phyloP scores from a whole-genome alignment of 176 grass and related monocot species.

The Coix lacrymajobi region DNA sequence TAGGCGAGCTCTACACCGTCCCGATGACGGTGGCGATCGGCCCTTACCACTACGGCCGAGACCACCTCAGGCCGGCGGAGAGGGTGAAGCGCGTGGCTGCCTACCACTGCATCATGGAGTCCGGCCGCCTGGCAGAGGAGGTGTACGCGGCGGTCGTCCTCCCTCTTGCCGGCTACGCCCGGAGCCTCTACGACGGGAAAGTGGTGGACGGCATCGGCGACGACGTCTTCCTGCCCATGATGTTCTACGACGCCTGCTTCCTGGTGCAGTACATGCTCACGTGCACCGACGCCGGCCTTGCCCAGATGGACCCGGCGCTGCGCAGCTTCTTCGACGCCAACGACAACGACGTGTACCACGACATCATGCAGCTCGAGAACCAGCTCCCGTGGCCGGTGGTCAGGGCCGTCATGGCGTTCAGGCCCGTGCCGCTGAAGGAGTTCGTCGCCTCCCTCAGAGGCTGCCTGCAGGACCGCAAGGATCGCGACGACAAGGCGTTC shows the following conservation, averaged over 20 bases:
- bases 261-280: background rate
- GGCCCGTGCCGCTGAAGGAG: background rate
- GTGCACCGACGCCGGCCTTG: background rate
- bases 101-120: background rate
- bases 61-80: background rate
- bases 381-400: background rate
- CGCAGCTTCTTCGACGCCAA: background rate
- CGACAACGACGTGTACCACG: background rate
- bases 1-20: background rate
- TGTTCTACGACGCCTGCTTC: background rate
- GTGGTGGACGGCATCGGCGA: background rate
- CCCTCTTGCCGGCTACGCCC: background rate
- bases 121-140: background rate
- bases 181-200: background rate
- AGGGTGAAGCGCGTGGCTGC: background rate
- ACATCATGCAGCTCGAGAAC: conserved; percentile 1
- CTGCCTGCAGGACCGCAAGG: background rate
- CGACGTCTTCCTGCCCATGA: background rate
- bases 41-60: background rate
- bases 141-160: background rate
- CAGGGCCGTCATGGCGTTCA: background rate
- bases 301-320: background rate
- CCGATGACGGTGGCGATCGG: background rate
- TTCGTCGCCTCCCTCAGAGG: background rate
- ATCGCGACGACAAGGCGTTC: background rate